These are phyloP conservation scores for Phylloporus sp. DNA, from an alignment of 768 basidiomycete species.

Conservation along the genomic window DNA sequence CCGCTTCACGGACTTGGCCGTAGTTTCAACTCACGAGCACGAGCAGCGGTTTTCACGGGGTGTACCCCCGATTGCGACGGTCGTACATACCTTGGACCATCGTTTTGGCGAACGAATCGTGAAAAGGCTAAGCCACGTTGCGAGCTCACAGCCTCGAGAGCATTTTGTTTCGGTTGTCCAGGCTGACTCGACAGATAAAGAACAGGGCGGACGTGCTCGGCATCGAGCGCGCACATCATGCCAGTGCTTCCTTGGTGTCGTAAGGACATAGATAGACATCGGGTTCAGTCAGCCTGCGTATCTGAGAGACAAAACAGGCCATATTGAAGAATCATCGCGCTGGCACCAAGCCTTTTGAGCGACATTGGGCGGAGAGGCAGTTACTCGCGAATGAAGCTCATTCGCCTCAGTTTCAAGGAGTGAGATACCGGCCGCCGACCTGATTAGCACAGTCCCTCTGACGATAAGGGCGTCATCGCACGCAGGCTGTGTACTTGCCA, in stretches of 20 bases:
- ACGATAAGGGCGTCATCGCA: too few relatives aligned
- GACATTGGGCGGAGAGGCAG: too few relatives aligned
- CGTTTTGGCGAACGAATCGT: neutral
- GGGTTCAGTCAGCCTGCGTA: slow-evolving; percentile 6
- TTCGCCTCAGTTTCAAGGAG: too few relatives aligned
- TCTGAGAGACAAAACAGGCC: slow-evolving; percentile 9
- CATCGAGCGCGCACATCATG: neutral
- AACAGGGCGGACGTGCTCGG: neutral
- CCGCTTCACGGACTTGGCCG: too few relatives aligned
- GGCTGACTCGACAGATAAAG: neutral
- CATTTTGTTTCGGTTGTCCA: neutral
- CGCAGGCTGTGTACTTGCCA: too few relatives aligned
- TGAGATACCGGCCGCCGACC: too few relatives aligned
- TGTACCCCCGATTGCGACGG: neutral
- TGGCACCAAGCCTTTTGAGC: too few relatives aligned
- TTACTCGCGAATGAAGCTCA: too few relatives aligned
- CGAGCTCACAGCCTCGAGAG: neutral
- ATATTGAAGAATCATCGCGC: slow-evolving; percentile 21
- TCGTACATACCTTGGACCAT: slow-evolving; percentile 1
- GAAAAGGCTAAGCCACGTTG: slow-evolving; percentile 26
- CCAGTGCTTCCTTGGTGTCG: slow-evolving; percentile 14
- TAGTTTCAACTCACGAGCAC: too few relatives aligned
- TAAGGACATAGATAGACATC: slow-evolving; percentile 7
- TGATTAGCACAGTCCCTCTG: too few relatives aligned
- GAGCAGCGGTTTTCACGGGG: neutral